Base-by-base conservation (phyloP, 2,329 filamentous ascomycete species). In the Phialophora macrospora region DNA sequence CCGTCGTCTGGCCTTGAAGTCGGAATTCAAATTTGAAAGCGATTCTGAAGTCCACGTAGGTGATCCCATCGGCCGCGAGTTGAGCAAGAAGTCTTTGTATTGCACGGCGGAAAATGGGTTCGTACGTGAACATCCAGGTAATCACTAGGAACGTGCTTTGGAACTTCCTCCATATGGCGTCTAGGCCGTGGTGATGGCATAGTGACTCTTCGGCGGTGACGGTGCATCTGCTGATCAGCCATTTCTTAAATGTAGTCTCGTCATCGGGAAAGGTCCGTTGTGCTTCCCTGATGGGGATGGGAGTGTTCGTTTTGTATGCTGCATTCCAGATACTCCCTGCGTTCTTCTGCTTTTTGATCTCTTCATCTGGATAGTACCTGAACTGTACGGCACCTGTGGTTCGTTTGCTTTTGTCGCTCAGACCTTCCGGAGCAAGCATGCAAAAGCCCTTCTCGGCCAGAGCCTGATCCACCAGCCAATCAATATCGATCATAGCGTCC, bases 401-500 rank as follows among this genome's bases (percentile, higher is more conserved):
- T n/a, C 68, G 60, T 59, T 68, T 65, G 12, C 49, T 58, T 30
- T 64, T 62, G 24, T 69, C 65, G 30, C 63, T 72, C 58, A 72
- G 64, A 24, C 58, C 64, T 55, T 68, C 68, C 1, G 65, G 57
- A 22, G 69, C 68, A n/a, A 70, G 55, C 20, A 72, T 68, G 54
- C 68, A 71, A 11, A 82, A 71, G 9, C 73, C 74, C 34, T 70
- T 70, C 32, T 73, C 73, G 6, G 73, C 80, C 68, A 98, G 83
- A 2, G 91, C 86, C 72, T 90, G 83, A 5, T 88, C 85, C 46
- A 96, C 84, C 7, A 97, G 80, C 80, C 88, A 96, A 74, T 92
- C 90, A 70, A 93, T 87, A 76, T 97, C 90, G 57, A 96, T 90
- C 88, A 96, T 96, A 72, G 93, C 92, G 77, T 96, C 91, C 75